Evolutionary conservation across 495 filamentous ascomycete genomes (phyloP), one percentile per base, ranked within the genome.

Genomic region (Aspergillus carlsbadensis): DNA sequence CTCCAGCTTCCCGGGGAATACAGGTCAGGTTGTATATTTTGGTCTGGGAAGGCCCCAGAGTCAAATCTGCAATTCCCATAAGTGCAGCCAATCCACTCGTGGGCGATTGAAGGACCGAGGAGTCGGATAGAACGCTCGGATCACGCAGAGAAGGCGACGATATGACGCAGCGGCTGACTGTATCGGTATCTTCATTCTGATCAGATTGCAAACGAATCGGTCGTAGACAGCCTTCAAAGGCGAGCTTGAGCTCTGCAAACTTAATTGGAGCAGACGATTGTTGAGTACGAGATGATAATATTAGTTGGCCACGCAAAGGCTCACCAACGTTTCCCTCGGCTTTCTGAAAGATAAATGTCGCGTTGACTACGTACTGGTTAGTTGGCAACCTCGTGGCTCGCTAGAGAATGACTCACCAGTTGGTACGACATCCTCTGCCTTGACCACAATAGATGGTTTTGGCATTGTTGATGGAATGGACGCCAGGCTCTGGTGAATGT

Each of bases 261-360:
- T 69, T 77, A 10, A 96, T 71, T 0, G 91, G 86, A 6, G 75
- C 74, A 2, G 88, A 85, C 21, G 69, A 75, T 11, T 61, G 59
- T 15, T 89, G 82, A 11, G 92, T 86, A 54, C 75, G 82, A 1
- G 91, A 97, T 14, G 73, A 79, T 24, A 98, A 75, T 21, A 78
- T 69, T 21, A 97, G 76, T 62, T 98, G 92, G n/a, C 82, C 83
- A 20, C 73, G 73, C 52, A 90, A 74, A 44, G 79, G 78, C 59
- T 96, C 89, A 15, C 92, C 92, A 35, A 95, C 94, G 62, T 95
- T 88, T 10, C 89, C 90, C 68, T 92, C 86, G 2, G 81, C 71
- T 36, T 80, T 78, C 59, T 81, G 80, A 66, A 98, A 98, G 1
- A 87, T 74, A 64, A 92, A 90, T 8, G 85, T 82, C 3, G 87